Percentiles rank a stretch among this genome's conserved stretches.
These are phyloP conservation scores for Stagonosporopsis cucurbitacearum DNA, from an alignment of 2,329 filamentous ascomycete genomes.

Conservation along the genomic window DNA sequence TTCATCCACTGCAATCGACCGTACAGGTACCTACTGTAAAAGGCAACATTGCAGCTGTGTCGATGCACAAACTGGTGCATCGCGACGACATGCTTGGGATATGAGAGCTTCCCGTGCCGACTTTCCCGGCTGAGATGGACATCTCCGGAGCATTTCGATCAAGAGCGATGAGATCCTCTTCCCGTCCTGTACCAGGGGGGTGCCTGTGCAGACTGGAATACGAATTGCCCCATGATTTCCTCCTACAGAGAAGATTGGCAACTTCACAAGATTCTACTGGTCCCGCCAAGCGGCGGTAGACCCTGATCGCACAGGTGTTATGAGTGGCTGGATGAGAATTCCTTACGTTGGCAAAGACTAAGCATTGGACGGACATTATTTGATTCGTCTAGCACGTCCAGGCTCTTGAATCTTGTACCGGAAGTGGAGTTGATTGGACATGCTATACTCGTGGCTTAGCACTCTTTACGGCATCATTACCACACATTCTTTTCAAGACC, in stretches of 20 bases:
- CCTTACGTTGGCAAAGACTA: background rate
- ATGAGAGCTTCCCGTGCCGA: background rate
- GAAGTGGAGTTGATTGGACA: background rate
- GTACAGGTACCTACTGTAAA: slow-evolving; percentile 1
- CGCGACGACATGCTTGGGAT: background rate
- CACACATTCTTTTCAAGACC: background rate
- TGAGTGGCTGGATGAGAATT: background rate
- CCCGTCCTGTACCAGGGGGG: background rate
- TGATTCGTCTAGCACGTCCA: background rate
- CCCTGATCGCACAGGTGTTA: background rate
- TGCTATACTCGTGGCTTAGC: background rate
- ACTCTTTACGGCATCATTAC: background rate
- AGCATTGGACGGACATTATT: background rate
- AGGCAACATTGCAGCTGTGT: background rate
- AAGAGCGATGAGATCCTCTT: background rate
- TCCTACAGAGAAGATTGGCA: too few relatives aligned
- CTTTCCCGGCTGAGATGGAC: background rate
- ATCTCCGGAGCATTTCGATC: background rate
- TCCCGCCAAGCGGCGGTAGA: background rate
- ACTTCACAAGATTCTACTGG: too few relatives aligned
- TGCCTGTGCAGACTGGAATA: too few relatives aligned
- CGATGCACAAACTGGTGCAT: background rate
- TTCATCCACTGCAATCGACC: slow-evolving; percentile 8
- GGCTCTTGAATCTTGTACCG: background rate
- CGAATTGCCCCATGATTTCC: too few relatives aligned